phyloP scores from a whole-genome alignment of 2,329 filamentous ascomycete species.

The Aspergillus sp. region DNA sequence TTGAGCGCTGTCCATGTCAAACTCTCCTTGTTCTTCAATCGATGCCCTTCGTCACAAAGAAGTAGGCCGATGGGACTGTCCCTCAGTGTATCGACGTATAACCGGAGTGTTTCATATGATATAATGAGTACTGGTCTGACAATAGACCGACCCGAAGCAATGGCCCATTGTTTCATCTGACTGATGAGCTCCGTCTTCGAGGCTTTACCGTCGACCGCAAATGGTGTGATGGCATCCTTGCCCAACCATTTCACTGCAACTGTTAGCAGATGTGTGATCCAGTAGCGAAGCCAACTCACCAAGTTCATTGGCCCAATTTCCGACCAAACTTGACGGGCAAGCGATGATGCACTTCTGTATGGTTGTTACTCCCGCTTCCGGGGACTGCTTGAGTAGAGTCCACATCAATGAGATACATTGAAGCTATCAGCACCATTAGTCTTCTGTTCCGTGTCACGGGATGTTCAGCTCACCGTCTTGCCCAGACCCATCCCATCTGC shows the following conservation, averaged over 20 bases:
- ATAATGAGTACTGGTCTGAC: constrained; percentile 94
- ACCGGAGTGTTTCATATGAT: constrained; percentile 90
- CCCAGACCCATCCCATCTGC: constrained; percentile 98
- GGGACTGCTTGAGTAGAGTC: constrained; percentile 93
- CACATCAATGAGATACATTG: constrained; percentile 97
- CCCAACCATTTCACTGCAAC: constrained; percentile 82
- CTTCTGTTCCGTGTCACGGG: not conserved
- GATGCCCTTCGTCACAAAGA: constrained; percentile 94
- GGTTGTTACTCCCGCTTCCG: constrained; percentile 87
- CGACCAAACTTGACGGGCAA: constrained; percentile 92
- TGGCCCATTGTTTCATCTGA: constrained; percentile 93
- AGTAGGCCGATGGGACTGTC: constrained; percentile 88
- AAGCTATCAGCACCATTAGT: constrained; percentile 48
- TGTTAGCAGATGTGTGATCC: constrained; percentile 20
- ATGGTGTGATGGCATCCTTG: constrained; percentile 84
- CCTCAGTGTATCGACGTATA: constrained; percentile 88
- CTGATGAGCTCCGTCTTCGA: constrained; percentile 88
- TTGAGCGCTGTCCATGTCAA: constrained; percentile 93
- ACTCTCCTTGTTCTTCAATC: constrained; percentile 93
- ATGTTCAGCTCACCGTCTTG: constrained; percentile 64
- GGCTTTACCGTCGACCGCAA: constrained; percentile 95
- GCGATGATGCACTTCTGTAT: constrained; percentile 97
- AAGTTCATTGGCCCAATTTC: constrained; percentile 97
- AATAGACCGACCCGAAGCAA: constrained; percentile 83
- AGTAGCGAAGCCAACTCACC: constrained; percentile 31